Percentiles rank a stretch among this genome's conserved stretches.
Evolutionary conservation across 257 asterid genomes (phyloP).

Genomic region (Solanum sejunctum): DNA sequence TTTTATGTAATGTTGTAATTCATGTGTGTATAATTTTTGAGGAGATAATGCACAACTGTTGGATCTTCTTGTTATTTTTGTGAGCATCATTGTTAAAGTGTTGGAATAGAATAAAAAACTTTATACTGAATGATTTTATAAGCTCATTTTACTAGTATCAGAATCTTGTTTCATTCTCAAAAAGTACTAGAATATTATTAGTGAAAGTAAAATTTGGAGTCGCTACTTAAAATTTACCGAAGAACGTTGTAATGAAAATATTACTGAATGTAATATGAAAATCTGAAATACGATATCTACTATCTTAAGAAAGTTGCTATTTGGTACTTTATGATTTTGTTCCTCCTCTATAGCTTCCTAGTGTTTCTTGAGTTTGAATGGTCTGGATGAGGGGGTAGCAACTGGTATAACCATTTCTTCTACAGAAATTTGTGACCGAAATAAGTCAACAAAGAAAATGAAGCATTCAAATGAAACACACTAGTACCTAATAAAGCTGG

Average conservation of each 20-base stretch:
- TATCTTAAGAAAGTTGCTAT: background rate
- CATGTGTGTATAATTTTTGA: background rate
- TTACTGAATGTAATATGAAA: background rate
- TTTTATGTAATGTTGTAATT: background rate
- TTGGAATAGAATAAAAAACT: background rate
- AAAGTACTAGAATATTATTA: background rate
- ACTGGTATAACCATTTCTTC: background rate
- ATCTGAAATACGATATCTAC: background rate
- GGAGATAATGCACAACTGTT: background rate
- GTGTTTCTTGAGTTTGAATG: background rate
- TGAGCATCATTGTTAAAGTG: background rate
- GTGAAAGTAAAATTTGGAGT: background rate
- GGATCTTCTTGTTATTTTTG: background rate
- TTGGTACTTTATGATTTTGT: background rate
- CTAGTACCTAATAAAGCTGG: background rate
- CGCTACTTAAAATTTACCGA: background rate
- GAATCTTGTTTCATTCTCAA: background rate
- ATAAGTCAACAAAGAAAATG: background rate
- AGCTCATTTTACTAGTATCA: background rate
- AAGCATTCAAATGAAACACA: background rate
- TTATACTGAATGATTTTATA: background rate
- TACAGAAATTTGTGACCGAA: background rate
- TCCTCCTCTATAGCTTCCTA: background rate
- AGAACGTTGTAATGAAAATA: background rate
- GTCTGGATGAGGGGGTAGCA: background rate